Evolutionary conservation across 768 basidiomycete species (phyloP).

Genomic region (Hemileccinum rubropunctum): DNA sequence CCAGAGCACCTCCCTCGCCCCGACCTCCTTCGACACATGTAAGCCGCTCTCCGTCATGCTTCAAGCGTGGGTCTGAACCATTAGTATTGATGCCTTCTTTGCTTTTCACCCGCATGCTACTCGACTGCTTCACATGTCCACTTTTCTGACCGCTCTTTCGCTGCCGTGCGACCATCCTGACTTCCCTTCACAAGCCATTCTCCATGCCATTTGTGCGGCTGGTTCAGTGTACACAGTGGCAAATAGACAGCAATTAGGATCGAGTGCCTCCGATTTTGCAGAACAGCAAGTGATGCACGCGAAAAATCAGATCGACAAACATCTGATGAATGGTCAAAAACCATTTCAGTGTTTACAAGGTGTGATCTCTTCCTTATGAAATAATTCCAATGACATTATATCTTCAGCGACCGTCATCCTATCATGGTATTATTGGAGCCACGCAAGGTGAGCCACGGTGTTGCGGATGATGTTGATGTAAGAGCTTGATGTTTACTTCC

Average conservation of each 20-base stretch:
- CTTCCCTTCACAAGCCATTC: slow-evolving; percentile 67
- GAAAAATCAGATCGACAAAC: slow-evolving; percentile 45
- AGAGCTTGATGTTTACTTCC: background rate
- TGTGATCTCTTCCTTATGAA: slow-evolving; percentile 21
- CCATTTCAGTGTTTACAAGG: slow-evolving; percentile 64
- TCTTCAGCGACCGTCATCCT: slow-evolving; percentile 56
- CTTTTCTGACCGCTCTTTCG: slow-evolving; percentile 61
- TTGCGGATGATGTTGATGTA: background rate
- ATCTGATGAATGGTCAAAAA: slow-evolving; percentile 50
- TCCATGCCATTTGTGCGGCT: slow-evolving; percentile 87
- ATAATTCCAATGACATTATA: background rate
- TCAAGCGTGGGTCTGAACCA: background rate
- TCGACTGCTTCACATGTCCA: slow-evolving; percentile 64
- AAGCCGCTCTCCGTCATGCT: slow-evolving; percentile 21
- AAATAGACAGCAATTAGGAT: slow-evolving; percentile 19
- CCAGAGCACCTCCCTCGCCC: slow-evolving; percentile 61
- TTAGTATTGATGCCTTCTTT: slow-evolving; percentile 78
- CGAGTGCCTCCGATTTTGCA: slow-evolving; percentile 43
- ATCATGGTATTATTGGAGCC: slow-evolving; percentile 73
- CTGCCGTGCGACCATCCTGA: slow-evolving; percentile 66
- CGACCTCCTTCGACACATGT: slow-evolving; percentile 65
- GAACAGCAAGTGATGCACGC: slow-evolving; percentile 61
- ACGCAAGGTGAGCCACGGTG: slow-evolving; percentile 53
- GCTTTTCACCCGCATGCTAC: slow-evolving; percentile 70
- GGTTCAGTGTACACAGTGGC: slow-evolving; percentile 75